Percentiles rank a stretch among this genome's conserved stretches.
Conservation (phyloP, 2,329 filamentous ascomycete genomes). For the Botrytis elliptica region DNA sequence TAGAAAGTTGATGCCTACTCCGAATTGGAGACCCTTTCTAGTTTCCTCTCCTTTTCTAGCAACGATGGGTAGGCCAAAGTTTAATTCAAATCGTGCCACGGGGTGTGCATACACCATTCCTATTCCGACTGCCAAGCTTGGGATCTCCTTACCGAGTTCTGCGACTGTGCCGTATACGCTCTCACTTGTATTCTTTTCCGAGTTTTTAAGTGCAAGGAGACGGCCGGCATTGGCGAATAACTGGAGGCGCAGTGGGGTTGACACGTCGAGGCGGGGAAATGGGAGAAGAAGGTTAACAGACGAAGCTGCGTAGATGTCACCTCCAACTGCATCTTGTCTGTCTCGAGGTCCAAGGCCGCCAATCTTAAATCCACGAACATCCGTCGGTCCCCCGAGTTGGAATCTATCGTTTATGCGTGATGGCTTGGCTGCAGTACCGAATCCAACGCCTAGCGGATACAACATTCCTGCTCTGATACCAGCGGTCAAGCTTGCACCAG, state of each 20-base stretch:
- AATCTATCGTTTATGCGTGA: constrained; percentile 94
- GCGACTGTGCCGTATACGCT: constrained; percentile 57
- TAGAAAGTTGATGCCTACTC: constrained; percentile 95
- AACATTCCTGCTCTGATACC: constrained; percentile 80
- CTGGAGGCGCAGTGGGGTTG: constrained; percentile 83
- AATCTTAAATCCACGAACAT: constrained; percentile 89
- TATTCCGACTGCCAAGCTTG: constrained; percentile 82
- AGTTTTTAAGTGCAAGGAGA: constrained; percentile 69
- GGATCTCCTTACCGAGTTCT: constrained; percentile 71
- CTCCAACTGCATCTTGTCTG: constrained; percentile 80
- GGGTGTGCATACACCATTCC: constrained; percentile 95
- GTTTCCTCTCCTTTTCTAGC: constrained; percentile 79
- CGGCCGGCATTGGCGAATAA: constrained; percentile 89
- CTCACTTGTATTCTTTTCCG: constrained; percentile 31
- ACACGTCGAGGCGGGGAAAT: constrained; percentile 75
- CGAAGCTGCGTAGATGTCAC: constrained; percentile 87
- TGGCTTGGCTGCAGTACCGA: constrained; percentile 53
- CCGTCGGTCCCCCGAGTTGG: constrained; percentile 88
- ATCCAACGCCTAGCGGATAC: constrained; percentile 72
- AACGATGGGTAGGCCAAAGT: constrained; percentile 86
- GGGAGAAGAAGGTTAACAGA: constrained; percentile 84
- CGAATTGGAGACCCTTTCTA: constrained; percentile 88
- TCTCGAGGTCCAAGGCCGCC: constrained; percentile 88
- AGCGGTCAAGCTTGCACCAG: constrained; percentile 70
- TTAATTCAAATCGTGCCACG: constrained; percentile 89